Evolutionary conservation across 192 early-diverging fungal genomes (phyloP).

Genomic region (Gaertneriomyces semiglobifer): DNA sequence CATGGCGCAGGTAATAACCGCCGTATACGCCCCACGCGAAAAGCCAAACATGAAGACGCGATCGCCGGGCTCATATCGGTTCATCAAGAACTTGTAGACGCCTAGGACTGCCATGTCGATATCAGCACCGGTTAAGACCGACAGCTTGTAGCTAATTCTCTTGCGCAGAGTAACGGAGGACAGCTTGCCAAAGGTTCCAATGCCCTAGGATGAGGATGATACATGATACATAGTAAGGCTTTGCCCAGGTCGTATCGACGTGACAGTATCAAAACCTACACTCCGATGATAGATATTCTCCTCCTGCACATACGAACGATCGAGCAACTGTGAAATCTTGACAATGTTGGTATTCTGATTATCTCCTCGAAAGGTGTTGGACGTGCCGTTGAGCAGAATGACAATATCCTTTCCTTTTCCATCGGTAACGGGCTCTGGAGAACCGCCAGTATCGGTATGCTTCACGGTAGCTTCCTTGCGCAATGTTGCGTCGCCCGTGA

Average conservation of each 20-base stretch:
- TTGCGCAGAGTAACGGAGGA: neutral
- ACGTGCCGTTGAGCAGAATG: neutral
- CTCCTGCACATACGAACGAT: neutral
- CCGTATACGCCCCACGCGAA: slow-evolving; percentile 6
- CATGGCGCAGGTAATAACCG: slow-evolving; percentile 1
- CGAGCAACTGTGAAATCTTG: neutral
- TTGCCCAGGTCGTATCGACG: too few species aligned
- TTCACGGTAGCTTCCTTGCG: too few species aligned
- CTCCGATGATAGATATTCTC: slow-evolving; percentile 1
- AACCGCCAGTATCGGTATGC: too few species aligned
- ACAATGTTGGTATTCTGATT: slow-evolving; percentile 1
- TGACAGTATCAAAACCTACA: neutral
- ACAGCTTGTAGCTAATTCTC: too few species aligned
- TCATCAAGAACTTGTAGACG: slow-evolving; percentile 5
- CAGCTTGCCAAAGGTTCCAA: neutral
- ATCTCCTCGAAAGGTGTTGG: slow-evolving; percentile 4
- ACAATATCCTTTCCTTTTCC: neutral
- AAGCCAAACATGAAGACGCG: slow-evolving; percentile 6
- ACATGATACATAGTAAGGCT: too few species aligned
- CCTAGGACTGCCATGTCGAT: slow-evolving; percentile 1
- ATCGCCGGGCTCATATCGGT: neutral
- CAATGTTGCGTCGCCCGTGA: too few species aligned
- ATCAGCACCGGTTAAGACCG: neutral
- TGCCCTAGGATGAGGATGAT: slow-evolving; percentile 1
- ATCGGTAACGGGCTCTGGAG: too few species aligned